These are phyloP conservation scores for Vanderwaltozyma tropicalis DNA, from an alignment of 805 yeast genomes.

Conservation along the genomic window DNA sequence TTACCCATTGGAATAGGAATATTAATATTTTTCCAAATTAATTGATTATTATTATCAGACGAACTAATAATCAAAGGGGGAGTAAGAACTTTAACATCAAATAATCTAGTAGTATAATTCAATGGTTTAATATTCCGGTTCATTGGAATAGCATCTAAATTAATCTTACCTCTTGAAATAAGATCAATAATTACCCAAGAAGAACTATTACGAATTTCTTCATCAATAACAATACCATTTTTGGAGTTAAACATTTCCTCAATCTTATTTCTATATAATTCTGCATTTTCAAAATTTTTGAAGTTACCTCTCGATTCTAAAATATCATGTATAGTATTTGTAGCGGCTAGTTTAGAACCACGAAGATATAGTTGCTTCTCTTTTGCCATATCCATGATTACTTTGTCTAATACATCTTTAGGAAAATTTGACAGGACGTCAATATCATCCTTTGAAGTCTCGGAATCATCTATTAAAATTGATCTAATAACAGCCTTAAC, in stretches of 20 bases:
- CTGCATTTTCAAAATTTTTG: slow-evolving; percentile 36
- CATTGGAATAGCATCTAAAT: slow-evolving; percentile 46
- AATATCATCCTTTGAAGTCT: slow-evolving; percentile 23
- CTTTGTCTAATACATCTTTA: slow-evolving; percentile 39
- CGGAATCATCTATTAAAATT: slow-evolving; percentile 23
- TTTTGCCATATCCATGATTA: slow-evolving; percentile 35
- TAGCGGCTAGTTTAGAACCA: slow-evolving; percentile 31
- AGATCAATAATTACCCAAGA: slow-evolving; percentile 53
- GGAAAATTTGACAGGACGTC: slow-evolving; percentile 32
- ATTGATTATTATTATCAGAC: slow-evolving; percentile 7
- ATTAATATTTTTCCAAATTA: slow-evolving; percentile 5
- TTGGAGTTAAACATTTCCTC: slow-evolving; percentile 32
- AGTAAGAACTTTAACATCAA: slow-evolving; percentile 53
- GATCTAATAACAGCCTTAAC: slow-evolving; percentile 29
- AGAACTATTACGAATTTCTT: slow-evolving; percentile 48
- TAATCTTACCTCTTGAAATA: slow-evolving; percentile 34
- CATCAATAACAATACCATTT: slow-evolving; percentile 46
- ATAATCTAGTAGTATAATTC: slow-evolving; percentile 66
- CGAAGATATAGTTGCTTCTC: slow-evolving; percentile 46
- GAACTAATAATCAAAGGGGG: slow-evolving; percentile 51
- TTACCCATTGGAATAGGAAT: slow-evolving; percentile 45
- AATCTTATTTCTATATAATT: slow-evolving; percentile 36
- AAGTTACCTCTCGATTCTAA: slow-evolving; percentile 23
- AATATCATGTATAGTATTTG: slow-evolving; percentile 14
- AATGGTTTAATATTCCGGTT: slow-evolving; percentile 37